These are phyloP conservation scores for Amylostereum areolatum DNA, from an alignment of 1,284 basidiomycete species.

Conservation along the genomic window DNA sequence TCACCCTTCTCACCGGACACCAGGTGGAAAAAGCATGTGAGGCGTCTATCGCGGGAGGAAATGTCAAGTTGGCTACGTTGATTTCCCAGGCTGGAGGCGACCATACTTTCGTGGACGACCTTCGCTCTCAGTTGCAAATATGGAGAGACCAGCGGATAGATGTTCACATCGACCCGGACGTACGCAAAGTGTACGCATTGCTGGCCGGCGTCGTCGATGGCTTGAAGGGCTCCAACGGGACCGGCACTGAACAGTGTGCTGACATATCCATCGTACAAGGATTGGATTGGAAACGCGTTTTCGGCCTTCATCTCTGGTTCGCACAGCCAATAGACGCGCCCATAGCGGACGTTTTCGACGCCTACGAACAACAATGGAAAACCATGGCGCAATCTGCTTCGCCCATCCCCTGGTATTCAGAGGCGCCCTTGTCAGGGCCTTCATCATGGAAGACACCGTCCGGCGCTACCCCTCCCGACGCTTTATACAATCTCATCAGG, in stretches of 20 bases:
- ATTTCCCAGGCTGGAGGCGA: conserved; percentile 87
- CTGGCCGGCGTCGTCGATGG: conserved; percentile 76
- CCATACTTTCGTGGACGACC: conserved; percentile 67
- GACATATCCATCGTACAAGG: conserved; percentile 73
- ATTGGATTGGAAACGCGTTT: conserved; percentile 93
- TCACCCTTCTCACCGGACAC: conserved; percentile 82
- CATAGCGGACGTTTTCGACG: conserved; percentile 63
- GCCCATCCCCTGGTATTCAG: conserved; percentile 70
- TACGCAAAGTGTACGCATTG: conserved; percentile 81
- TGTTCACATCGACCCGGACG: conserved; percentile 60
- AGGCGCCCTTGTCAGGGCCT: conserved; percentile 24
- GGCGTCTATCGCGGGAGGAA: conserved; percentile 70
- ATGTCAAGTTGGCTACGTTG: conserved; percentile 87
- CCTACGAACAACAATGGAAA: conserved; percentile 55
- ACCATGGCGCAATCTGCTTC: conserved; percentile 41
- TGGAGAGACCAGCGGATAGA: conserved; percentile 83
- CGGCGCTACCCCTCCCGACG: conserved; percentile 49
- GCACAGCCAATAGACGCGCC: conserved; percentile 69
- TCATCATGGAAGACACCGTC: conserved; percentile 30
- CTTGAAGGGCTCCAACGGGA: conserved; percentile 53
- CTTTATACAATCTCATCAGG: conserved; percentile 79
- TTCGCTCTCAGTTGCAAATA: conserved; percentile 73
- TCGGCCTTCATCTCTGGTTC: conserved; percentile 93
- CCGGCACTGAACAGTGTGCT: conserved; percentile 49
- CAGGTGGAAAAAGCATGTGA: conserved; percentile 83